Conservation (phyloP, 2,329 filamentous ascomycete species). For the Blastomyces silverae region DNA sequence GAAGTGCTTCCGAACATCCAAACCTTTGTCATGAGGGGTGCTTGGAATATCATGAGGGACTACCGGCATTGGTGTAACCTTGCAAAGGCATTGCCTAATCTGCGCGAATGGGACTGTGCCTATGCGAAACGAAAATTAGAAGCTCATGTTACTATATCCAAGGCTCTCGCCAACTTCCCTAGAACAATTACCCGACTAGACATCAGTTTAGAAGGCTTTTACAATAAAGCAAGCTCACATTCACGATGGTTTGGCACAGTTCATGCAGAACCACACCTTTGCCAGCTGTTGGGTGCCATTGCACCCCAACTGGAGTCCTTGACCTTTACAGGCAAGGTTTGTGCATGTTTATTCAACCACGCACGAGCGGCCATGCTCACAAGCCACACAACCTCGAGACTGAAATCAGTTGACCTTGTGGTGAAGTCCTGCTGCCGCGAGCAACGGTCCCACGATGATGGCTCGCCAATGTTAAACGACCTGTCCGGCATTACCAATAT, state of each 20-base stretch:
- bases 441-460: conserved; percentile 21
- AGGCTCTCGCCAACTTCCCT: conserved; percentile 55
- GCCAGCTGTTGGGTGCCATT: conserved; percentile 55
- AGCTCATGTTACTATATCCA: conserved; percentile 63
- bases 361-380: conserved; percentile 48
- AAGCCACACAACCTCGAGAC: conserved; percentile 38
- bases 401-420: conserved; percentile 63
- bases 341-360: conserved; percentile 59
- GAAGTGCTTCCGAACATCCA: conserved; percentile 51
- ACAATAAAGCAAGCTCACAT: conserved; percentile 55
- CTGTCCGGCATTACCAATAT: conserved; percentile 65
- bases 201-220: conserved; percentile 65
- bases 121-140: conserved; percentile 67
- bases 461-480: conserved; percentile 49
- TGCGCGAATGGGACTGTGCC: conserved; percentile 50
- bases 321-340: conserved; percentile 65
- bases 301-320: conserved; percentile 60
- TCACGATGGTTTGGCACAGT: conserved; percentile 42
- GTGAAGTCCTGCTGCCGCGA: conserved; percentile 67
- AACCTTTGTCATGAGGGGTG: conserved; percentile 65
- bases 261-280: conserved; percentile 58
- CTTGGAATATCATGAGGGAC: conserved; percentile 67
- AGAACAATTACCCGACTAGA: conserved; percentile 56
- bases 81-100: conserved; percentile 56
- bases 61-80: conserved; percentile 58